Base-by-base conservation (phyloP, 2,329 filamentous ascomycete genomes). In the Ascochyta clinopodiicola region DNA sequence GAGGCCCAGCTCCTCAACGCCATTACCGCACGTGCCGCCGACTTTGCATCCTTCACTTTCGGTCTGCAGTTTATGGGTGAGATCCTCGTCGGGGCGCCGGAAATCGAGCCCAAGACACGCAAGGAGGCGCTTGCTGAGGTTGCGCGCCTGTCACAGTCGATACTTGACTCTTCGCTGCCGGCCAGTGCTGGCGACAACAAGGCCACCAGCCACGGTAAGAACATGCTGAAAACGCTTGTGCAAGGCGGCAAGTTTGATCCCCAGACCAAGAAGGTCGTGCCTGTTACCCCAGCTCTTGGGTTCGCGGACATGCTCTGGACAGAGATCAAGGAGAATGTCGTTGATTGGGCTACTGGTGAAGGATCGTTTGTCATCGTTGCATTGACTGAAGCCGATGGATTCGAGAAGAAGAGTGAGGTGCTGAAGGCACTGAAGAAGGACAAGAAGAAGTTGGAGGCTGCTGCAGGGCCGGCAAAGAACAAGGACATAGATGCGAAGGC, bases 181-280 rank as follows among this genome's bases (percentile, higher is more conserved):
- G 59, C 63, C 6, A 64, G 64, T 29, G 49, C 61, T 12, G 64
- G 59, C 2, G 63, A 66, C 25, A 63, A 64, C 42, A 66, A 70
- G 44, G 89, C 51, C 84, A 86, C 24, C 80, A 84, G 66, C 82
- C 84, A 34, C 82, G 64, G 89, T 87, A 36, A 92, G 91, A 88
- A 92, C 56, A 89, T 97, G 88, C 84, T 98, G 68, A 97, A 96
- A 80, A 89, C 89, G 0, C 84, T 99, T 7, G 92, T 97, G 22
- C 88, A 92, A 50, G 95, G 95, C 37, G 95, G 96, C 24, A 88
- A 87, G 54, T 99, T 90, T 72, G 92, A 98, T 76, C 86, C 86
- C 57, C 82, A 82, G 38, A 82, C 86, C 2, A 92, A 92, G 76
- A 86, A 70, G 46, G 76, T 95, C 39, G 84, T 89, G 67, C 85